Base-by-base conservation (phyloP, 2,329 filamentous ascomycete genomes). In the Calycina herbarum region DNA sequence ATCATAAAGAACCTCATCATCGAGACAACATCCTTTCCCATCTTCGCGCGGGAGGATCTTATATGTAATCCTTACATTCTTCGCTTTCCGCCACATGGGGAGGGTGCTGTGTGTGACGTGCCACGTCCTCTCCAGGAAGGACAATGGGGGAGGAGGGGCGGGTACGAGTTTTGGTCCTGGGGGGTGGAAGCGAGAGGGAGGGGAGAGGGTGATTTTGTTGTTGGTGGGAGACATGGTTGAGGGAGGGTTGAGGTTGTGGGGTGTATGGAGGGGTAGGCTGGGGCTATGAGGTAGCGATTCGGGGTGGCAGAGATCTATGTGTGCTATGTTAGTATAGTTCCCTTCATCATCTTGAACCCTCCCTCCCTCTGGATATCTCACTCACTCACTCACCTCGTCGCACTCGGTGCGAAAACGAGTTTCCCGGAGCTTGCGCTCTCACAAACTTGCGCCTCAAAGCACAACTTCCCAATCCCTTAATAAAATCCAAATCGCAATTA, bases 31-130 rank as follows among this genome's bases (percentile, higher is more conserved):
- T 65, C 77, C 35, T 61, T 77, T 70, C 7, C 72, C 67, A 57
- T 57, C 48, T 6, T 63, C 61, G 66, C 13, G 24, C 10, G 63
- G 73, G 65, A 91, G 82, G 0, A 83, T 77, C 10, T 79, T 85
- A 82, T 96, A 96, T 40, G 87, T 90, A 76, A 96, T 94, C 73
- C 85, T 84, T 15, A 96, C 91, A 78, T 95, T 95, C 76, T 88
- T 89, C 62, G 90, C 89, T 58, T 85, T 84, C 72, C 87, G 87
- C 92, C 92, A 96, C 90, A 95, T 93, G 68, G 85, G 80, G 11
- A 93, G 85, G 5, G 89, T 92, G 4, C 88, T 91, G 79, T 93
- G 89, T 11, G 89, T 91, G 64, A 93, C 89, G 71, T 85, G 80
- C 90, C 90, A 93, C 66, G 86, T 90, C 67, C 88, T 82, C 62